phyloP scores from a whole-genome alignment of 83 land plant species.

The Thuja plicata region DNA sequence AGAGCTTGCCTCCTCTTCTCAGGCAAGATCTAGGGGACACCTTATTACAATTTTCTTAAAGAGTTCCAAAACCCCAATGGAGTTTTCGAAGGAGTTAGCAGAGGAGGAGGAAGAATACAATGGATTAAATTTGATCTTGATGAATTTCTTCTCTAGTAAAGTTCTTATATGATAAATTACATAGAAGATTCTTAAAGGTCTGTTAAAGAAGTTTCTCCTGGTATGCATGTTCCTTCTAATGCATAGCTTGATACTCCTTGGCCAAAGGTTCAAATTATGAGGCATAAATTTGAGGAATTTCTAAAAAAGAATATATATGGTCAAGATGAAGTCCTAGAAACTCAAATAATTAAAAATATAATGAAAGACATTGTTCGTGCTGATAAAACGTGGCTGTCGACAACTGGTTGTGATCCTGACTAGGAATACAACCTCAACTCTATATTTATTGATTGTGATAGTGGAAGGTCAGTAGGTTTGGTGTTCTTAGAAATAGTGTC shows the following conservation, averaged over 20 bases:
- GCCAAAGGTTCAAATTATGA: slow-evolving; percentile 72
- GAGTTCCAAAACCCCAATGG: slow-evolving; percentile 67
- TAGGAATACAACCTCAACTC: slow-evolving; percentile 65
- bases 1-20: slow-evolving; percentile 37
- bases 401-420: slow-evolving; percentile 56
- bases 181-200: slow-evolving; percentile 30
- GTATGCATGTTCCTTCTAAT: slow-evolving; percentile 88
- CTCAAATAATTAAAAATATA: slow-evolving; percentile 52
- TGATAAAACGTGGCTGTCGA: slow-evolving; percentile 43
- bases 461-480: no score
- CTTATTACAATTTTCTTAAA: slow-evolving; percentile 64
- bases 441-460: slow-evolving; percentile 61
- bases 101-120: slow-evolving; percentile 54
- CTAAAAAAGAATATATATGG: slow-evolving; percentile 37
- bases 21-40: slow-evolving; percentile 61
- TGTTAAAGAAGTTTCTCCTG: slow-evolving; percentile 72
- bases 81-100: slow-evolving; percentile 62
- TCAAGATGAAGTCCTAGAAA: slow-evolving; percentile 43
- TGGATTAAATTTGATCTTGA: slow-evolving; percentile 88
- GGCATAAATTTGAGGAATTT: slow-evolving; percentile 40
- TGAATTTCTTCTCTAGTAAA: slow-evolving; percentile 54
- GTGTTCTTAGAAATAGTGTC: no score
- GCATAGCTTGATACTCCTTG: slow-evolving; percentile 78
- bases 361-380: slow-evolving; percentile 61
- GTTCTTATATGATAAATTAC: slow-evolving; percentile 81